Evolutionary conservation across 257 asterid species (phyloP).

Genomic region (Nicotiana paniculata): DNA sequence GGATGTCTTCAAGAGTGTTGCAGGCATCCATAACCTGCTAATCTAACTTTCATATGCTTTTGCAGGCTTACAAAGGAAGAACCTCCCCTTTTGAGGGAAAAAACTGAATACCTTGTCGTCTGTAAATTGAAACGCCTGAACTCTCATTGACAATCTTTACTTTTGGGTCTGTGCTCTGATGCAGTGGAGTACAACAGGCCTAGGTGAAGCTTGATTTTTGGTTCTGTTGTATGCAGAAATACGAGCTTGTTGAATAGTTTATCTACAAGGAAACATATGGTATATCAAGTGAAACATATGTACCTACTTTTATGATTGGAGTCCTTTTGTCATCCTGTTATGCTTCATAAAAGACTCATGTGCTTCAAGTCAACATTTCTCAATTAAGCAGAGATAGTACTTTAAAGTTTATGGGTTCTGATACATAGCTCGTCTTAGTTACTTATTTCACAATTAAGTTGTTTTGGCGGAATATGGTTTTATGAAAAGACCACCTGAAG

Average conservation of each 20-base stretch:
- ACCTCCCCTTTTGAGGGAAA: constrained; percentile 26
- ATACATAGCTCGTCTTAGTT: too few relatives aligned
- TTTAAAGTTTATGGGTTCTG: too few relatives aligned
- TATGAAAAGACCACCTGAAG: neutral
- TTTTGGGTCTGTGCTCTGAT: constrained; percentile 11
- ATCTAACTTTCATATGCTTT: neutral
- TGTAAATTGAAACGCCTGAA: constrained; percentile 20
- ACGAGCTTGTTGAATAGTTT: neutral
- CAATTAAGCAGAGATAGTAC: neutral
- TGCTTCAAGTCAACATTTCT: neutral
- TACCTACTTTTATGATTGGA: neutral
- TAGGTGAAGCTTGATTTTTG: constrained; percentile 1
- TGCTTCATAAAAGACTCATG: neutral
- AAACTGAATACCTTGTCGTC: constrained; percentile 3
- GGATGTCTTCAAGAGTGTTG: neutral
- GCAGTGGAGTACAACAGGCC: constrained; percentile 1
- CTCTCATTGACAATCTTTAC: neutral
- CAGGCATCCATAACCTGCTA: neutral
- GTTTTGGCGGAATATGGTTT: neutral
- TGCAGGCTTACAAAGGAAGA: neutral
- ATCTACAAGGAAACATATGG: neutral
- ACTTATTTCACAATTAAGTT: too few relatives aligned
- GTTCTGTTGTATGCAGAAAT: neutral
- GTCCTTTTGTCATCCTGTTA: neutral
- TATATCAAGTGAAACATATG: neutral